Evolutionary conservation across 495 filamentous ascomycete genomes (phyloP).

Genomic region (Podospora pseudoanserina): DNA sequence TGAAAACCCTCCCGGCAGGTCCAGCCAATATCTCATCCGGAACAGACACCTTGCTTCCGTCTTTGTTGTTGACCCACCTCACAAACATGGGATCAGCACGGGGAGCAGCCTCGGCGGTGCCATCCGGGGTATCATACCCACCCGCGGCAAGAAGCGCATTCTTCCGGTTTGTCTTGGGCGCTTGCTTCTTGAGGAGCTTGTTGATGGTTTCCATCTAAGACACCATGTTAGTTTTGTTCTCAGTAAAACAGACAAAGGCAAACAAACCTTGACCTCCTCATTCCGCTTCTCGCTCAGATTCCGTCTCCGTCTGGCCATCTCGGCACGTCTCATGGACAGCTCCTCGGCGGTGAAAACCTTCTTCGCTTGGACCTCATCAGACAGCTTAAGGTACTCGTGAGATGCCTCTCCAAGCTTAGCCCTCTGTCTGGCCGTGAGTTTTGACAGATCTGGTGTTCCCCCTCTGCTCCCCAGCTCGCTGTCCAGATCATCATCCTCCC

Average conservation of each 20-base stretch:
- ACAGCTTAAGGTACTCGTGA: slow-evolving; percentile 65
- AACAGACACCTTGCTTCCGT: slow-evolving; percentile 66
- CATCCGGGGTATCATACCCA: slow-evolving; percentile 54
- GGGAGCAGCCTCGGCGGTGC: slow-evolving; percentile 32
- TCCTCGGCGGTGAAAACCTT: slow-evolving; percentile 92
- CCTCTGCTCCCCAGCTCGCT: slow-evolving; percentile 56
- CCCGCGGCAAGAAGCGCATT: slow-evolving; percentile 13
- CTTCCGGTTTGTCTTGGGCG: slow-evolving; percentile 72
- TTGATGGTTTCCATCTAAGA: slow-evolving; percentile 95
- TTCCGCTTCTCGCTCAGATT: slow-evolving; percentile 98
- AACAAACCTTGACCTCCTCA: slow-evolving; percentile 90
- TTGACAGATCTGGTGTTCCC: slow-evolving; percentile 74
- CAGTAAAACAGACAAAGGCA: neutral
- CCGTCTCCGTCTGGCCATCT: slow-evolving; percentile 93
- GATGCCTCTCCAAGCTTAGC: slow-evolving; percentile 64
- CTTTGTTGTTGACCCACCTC: slow-evolving; percentile 71
- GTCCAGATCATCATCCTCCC: slow-evolving; percentile 64
- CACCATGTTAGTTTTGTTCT: neutral
- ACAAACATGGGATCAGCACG: slow-evolving; percentile 67
- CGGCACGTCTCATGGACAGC: slow-evolving; percentile 86
- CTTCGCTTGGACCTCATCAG: slow-evolving; percentile 88
- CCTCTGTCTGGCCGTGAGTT: slow-evolving; percentile 84
- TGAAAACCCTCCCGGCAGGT: slow-evolving; percentile 63
- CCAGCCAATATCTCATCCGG: slow-evolving; percentile 78
- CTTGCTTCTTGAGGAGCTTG: slow-evolving; percentile 90